Evolutionary conservation across 148 eudicot genomes (phyloP).

Genomic region (Rhododendron williamsianum): DNA sequence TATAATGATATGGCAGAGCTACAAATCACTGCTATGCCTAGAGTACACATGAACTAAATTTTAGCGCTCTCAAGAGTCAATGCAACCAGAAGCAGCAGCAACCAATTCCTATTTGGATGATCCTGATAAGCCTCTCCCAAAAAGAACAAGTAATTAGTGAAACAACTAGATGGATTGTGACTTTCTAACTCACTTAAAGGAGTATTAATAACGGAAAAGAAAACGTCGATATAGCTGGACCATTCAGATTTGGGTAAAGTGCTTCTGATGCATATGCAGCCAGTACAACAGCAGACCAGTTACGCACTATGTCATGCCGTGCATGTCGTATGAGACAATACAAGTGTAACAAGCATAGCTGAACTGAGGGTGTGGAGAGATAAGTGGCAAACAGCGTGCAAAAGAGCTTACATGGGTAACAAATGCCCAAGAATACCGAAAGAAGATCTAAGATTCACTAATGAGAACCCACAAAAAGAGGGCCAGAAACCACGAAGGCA

Average conservation of each 20-base stretch:
- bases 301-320: background rate
- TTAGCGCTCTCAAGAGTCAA: background rate
- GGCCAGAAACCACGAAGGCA: background rate
- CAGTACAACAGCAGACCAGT: background rate
- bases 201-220: background rate
- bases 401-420: background rate
- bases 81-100: background rate
- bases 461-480: background rate
- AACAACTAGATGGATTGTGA: background rate
- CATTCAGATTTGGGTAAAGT: background rate
- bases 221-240: background rate
- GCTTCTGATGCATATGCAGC: background rate
- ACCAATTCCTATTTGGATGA: background rate
- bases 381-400: background rate
- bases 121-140: background rate
- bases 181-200: background rate
- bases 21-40: background rate
- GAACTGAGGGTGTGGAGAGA: background rate
- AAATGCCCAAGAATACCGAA: background rate
- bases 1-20: background rate
- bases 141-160: background rate
- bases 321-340: background rate
- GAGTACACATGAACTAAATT: background rate
- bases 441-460: background rate
- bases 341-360: background rate